Evolutionary conservation across 352 stramenopile genomes (phyloP).

Genomic region (Phytophthora hybrid): DNA sequence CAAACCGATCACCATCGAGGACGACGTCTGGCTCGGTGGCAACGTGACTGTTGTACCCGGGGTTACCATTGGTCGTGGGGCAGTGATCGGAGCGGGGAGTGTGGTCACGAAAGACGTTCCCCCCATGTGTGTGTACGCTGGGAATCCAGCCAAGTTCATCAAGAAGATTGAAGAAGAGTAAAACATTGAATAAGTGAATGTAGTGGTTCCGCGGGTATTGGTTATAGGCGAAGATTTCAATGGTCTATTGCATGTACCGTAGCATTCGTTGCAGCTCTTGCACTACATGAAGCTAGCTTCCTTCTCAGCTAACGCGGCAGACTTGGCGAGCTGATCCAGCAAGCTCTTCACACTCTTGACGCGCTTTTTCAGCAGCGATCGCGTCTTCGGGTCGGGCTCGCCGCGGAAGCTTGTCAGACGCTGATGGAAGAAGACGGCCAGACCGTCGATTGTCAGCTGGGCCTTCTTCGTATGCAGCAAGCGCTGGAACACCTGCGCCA

Average conservation of each 20-base stretch:
- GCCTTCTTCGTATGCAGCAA: constrained; percentile 85
- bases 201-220: background rate
- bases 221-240: background rate
- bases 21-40: constrained; percentile 88
- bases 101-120: constrained; percentile 86
- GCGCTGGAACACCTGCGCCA: constrained; percentile 78
- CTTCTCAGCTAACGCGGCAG: constrained; percentile 52
- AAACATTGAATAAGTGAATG: background rate
- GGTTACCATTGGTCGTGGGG: constrained; percentile 65
- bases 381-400: constrained; percentile 49
- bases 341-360: constrained; percentile 74
- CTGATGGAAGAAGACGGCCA: constrained; percentile 86
- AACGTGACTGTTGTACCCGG: constrained; percentile 65
- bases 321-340: constrained; percentile 75
- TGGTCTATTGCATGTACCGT: constrained; percentile 27
- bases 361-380: constrained; percentile 63
- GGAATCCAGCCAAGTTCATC: constrained; percentile 81
- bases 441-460: constrained; percentile 77
- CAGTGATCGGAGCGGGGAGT: constrained; percentile 76
- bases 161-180: constrained; percentile 58
- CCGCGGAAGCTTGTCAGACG: constrained; percentile 69
- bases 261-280: background rate
- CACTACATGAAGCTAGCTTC: constrained; percentile 62
- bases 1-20: constrained; percentile 76
- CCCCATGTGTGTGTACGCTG: constrained; percentile 62